Conservation (phyloP, 129 eudicot genomes). For the Centaurea solstitialis region DNA sequence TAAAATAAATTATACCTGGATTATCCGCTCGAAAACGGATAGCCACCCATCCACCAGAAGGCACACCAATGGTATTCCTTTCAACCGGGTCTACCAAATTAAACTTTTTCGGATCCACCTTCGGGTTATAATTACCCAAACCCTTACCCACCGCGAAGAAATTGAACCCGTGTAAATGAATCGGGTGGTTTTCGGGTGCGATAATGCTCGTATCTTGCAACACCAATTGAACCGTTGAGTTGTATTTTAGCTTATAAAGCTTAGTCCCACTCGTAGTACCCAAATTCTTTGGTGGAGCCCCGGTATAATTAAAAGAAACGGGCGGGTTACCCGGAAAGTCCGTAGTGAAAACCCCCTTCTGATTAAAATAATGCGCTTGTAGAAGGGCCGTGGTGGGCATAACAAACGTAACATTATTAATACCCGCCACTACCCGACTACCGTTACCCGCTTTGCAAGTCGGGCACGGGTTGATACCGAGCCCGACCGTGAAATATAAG, state of each 20-base stretch:
- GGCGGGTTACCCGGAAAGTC: slow-evolving; percentile 84
- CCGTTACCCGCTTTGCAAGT: slow-evolving; percentile 72
- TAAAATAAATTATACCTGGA: too few species aligned
- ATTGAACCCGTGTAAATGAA: slow-evolving; percentile 82
- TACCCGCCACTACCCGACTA: slow-evolving; percentile 61
- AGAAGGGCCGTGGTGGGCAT: slow-evolving; percentile 76
- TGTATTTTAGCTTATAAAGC: slow-evolving; percentile 23
- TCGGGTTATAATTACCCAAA: slow-evolving; percentile 66
- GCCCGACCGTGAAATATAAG: slow-evolving; percentile 63
- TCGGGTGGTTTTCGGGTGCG: slow-evolving; percentile 72
- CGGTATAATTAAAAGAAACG: slow-evolving; percentile 56
- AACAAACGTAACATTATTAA: slow-evolving; percentile 75
- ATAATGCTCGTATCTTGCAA: slow-evolving; percentile 74
- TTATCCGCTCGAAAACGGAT: background rate
- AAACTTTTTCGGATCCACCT: slow-evolving; percentile 58
- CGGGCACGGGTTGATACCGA: slow-evolving; percentile 72
- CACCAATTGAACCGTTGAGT: slow-evolving; percentile 63
- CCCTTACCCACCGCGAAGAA: slow-evolving; percentile 80
- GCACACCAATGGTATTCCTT: slow-evolving; percentile 79
- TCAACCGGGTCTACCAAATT: slow-evolving; percentile 87
- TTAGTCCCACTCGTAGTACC: slow-evolving; percentile 2
- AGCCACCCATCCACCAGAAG: slow-evolving; percentile 91
- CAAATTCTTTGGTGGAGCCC: slow-evolving; percentile 43
- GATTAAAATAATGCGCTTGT: slow-evolving; percentile 70
- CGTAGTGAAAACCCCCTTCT: slow-evolving; percentile 69